Evolutionary conservation across 202 grass and related monocot species (phyloP), one percentile per base, ranked within the genome.

Genomic region (Saccharum hybrid): DNA sequence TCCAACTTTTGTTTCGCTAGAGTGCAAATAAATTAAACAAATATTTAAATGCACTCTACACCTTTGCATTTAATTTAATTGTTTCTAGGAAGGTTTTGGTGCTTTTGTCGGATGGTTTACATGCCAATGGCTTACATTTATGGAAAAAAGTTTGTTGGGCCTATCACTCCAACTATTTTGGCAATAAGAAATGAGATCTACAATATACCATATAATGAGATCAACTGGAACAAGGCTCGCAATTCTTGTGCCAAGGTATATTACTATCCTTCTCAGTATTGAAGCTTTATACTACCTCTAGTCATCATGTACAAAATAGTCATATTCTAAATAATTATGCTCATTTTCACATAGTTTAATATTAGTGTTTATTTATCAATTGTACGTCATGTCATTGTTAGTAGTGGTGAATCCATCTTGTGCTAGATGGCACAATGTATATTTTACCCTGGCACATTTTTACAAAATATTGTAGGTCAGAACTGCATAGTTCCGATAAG

Each of bases 71-170:
- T 39, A 10, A 19, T 31, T 8, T 38, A 19, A 30, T 31, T 8
- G 0, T 81, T 81, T 36, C 5, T 57, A 81, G 78, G 78, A 57
- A 45, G 78, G 8, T 68, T 81, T 49, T 81, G 63, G 78, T 68
- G 38, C 52, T 70, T 38, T 8, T 46, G 64, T 64, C 63, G 78
- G 45, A 81, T 81, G 78, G 60, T 81, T 81, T 81, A 81, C 42
- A 22, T 81, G 60, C 63, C 78, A 81, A 81, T 81, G 78, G 43
- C 78, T 54, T 81, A 81, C 42, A 66, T 81, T 46, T 81, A 81
- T 67, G 78, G 78, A 48, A 81, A 67, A 66, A 81, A 66, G 16
- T 81, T 81, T 81, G 78, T 81, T 54, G 78, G 59, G 0, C 54
- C 63, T 51, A 81, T 81, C 28, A 81, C 78, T 38, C 22, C 78